Conservation (phyloP, 345 rosid genomes). For the Pugionium cornutum region DNA sequence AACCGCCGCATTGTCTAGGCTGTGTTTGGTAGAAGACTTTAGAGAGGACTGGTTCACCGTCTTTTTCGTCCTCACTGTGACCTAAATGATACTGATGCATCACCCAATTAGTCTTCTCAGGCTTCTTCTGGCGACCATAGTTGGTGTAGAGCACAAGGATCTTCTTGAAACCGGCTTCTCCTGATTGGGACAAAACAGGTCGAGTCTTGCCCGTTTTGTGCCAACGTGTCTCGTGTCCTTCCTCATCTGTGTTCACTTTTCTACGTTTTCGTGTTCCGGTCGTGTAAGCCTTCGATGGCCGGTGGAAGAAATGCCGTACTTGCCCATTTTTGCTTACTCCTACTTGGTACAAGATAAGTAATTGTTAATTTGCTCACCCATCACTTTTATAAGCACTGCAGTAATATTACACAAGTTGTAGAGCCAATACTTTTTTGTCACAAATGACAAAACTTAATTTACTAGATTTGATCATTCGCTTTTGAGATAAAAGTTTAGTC, state of each 20-base stretch:
- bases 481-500: neutral
- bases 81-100: constrained; percentile 98
- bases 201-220: constrained; percentile 95
- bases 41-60: constrained; percentile 78
- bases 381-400: neutral
- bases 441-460: neutral
- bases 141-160: constrained; percentile 88
- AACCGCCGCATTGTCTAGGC: constrained; percentile 65
- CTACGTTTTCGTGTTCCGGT: constrained; percentile 88
- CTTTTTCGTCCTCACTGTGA: constrained; percentile 74
- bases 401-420: neutral
- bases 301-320: constrained; percentile 84
- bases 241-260: constrained; percentile 69
- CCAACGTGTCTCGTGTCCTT: constrained; percentile 89
- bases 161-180: constrained; percentile 77
- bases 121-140: constrained; percentile 79
- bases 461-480: constrained; percentile 5
- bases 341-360: constrained; percentile 30
- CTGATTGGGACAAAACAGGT: constrained; percentile 51
- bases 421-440: neutral
- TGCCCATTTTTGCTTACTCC: constrained; percentile 91
- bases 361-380: neutral
- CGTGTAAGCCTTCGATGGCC: constrained; percentile 93
- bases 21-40: constrained; percentile 94
- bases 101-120: constrained; percentile 93